These are phyloP conservation scores for Arthrobotrys pseudoclavata DNA, from an alignment of 2,329 filamentous ascomycete genomes.

Conservation along the genomic window DNA sequence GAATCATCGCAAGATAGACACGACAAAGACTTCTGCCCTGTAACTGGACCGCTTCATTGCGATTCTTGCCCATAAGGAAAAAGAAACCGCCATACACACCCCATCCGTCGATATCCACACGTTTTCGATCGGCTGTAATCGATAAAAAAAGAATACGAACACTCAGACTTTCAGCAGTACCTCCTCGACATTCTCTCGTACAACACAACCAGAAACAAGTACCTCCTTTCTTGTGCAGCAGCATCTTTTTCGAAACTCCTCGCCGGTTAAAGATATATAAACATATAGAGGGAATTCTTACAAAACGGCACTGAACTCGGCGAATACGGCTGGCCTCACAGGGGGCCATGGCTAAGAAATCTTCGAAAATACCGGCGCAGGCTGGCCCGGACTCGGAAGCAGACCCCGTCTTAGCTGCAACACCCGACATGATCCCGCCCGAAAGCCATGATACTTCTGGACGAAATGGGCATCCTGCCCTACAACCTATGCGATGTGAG, in stretches of 20 bases:
- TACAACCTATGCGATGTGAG: slow-evolving; percentile 57
- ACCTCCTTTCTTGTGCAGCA: slow-evolving; percentile 26
- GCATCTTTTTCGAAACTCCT: background rate
- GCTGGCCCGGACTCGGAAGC: slow-evolving; percentile 41
- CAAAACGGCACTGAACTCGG: slow-evolving; percentile 53
- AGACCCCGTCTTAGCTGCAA: slow-evolving; percentile 35
- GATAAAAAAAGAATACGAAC: background rate
- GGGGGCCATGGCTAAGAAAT: slow-evolving; percentile 56
- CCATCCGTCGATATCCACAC: background rate
- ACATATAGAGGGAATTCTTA: background rate
- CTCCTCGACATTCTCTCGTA: slow-evolving; percentile 28
- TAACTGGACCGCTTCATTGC: slow-evolving; percentile 42
- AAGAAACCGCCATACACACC: background rate
- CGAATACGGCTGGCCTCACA: slow-evolving; percentile 44
- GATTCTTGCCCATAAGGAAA: slow-evolving; percentile 40
- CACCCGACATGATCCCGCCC: slow-evolving; percentile 36
- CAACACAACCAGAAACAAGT: slow-evolving; percentile 42
- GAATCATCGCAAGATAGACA: slow-evolving; percentile 55
- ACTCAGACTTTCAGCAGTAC: background rate
- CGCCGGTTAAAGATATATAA: slow-evolving; percentile 6
- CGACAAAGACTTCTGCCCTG: slow-evolving; percentile 60
- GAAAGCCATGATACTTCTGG: slow-evolving; percentile 40
- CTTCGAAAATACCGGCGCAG: slow-evolving; percentile 38
- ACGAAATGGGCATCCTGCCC: slow-evolving; percentile 28
- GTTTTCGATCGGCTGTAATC: background rate